Evolutionary conservation across 192 early-diverging fungal species (phyloP), one percentile per base, ranked within the genome.

Genomic region (Backusella tuberculispora): DNA sequence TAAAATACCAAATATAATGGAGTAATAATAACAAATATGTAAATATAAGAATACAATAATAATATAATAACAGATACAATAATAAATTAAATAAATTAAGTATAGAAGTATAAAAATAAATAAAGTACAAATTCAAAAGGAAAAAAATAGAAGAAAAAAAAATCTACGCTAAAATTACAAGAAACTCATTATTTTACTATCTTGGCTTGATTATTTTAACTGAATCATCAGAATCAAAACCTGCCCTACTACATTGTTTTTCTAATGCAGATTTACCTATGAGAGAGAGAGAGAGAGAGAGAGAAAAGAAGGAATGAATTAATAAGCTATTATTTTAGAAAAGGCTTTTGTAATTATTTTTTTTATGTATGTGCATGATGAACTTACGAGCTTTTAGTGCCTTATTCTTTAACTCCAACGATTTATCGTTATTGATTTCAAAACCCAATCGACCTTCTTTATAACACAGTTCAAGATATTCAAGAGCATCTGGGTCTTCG

Each of bases 171-270:
- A 66, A 63, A 64, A 37, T 6, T 26, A 37, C 34, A 66, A 66
- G 15, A 38, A 26, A 10, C 34, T 34, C 38, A 6, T 46, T 46
- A 6, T 46, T 46, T 13, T 46, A 46, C 6, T 46, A 60, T 6
- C 53, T 14, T 17, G 1, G 53, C 15, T 60, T 60, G 10, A 6
- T 60, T 21, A 19, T 19, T 60, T 60, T 19, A n/a, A n/a, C n/a
- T n/a, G n/a, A n/a, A n/a, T n/a, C n/a, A n/a, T n/a, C 66, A 24
- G 66, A 68, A 6, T 68, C 44, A 12, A 68, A 68, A 21, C 66
- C 66, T 21, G 19, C 21, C 7, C 0, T 21, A 26, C 66, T 68
- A 26, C 66, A 42, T 13, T 68, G 66, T 21, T n/a, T 45, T 14
- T 68, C 66, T 13, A 44, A 9, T 7, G 24, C 42, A 21, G 37